Conservation (phyloP, 2,329 filamentous ascomycete species). For the Diaporthe sp. region DNA sequence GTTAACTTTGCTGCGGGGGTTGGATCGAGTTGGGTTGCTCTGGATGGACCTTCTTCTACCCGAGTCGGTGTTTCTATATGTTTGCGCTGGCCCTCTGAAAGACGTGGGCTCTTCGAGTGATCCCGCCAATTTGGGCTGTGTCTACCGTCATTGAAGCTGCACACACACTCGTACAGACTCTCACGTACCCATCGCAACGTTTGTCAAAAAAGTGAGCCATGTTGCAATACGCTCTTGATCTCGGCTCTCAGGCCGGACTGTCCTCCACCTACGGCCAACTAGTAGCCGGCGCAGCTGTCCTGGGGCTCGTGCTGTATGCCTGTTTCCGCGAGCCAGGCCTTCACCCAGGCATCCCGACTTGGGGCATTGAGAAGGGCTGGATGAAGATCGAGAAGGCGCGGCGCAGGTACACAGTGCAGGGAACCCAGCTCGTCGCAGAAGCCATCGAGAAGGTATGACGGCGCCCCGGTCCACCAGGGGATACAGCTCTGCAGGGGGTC, state of each 20-base stretch:
- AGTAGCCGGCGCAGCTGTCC: neutral
- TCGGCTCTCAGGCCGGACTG: conserved; percentile 20
- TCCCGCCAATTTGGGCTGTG: neutral
- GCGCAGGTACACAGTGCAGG: conserved; percentile 8
- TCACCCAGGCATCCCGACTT: conserved; percentile 18
- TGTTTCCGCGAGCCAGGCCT: conserved; percentile 9
- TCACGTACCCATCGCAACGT: too few species aligned
- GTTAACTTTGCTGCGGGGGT: conserved; percentile 8
- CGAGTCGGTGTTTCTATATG: neutral
- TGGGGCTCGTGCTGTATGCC: conserved; percentile 15
- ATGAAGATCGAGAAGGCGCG: conserved; percentile 27
- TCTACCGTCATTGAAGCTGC: neutral
- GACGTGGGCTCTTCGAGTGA: neutral
- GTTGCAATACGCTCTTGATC: conserved; percentile 11
- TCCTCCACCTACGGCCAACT: conserved; percentile 3
- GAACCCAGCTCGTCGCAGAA: conserved; percentile 23
- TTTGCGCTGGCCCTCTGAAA: neutral
- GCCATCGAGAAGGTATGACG: neutral
- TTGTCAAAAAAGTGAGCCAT: neutral
- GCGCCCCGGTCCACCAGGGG: neutral
- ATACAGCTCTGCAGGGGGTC: too few species aligned
- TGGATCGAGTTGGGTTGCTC: neutral
- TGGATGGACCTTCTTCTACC: neutral
- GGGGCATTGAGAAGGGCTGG: conserved; percentile 27
- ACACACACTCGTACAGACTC: neutral